These are phyloP conservation scores for Stereocaulon alpinum DNA, from an alignment of 495 filamentous ascomycete species.

Conservation along the genomic window DNA sequence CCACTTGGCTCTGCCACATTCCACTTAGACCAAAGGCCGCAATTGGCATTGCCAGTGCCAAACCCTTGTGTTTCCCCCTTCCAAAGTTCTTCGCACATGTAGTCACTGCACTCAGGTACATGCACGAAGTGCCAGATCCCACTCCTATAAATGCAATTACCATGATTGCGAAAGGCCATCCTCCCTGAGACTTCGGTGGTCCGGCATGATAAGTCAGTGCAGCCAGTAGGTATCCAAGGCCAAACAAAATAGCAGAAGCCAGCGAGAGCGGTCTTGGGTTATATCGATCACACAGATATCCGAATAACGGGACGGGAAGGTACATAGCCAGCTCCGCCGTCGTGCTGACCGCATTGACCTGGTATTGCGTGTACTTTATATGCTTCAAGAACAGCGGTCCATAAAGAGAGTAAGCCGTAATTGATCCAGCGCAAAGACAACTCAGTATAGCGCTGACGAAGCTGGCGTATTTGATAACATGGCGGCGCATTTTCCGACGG, in stretches of 20 bases:
- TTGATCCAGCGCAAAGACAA: slow-evolving; percentile 70
- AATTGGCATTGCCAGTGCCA: slow-evolving; percentile 85
- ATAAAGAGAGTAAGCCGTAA: slow-evolving; percentile 85
- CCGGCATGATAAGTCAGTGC: slow-evolving; percentile 65
- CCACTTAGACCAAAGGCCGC: slow-evolving; percentile 85
- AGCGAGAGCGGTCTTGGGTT: slow-evolving; percentile 66
- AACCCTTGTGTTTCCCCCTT: slow-evolving; percentile 70
- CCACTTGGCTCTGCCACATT: slow-evolving; percentile 90
- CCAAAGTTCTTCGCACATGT: slow-evolving; percentile 98
- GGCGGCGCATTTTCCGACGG: slow-evolving; percentile 39
- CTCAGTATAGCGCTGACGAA: slow-evolving; percentile 52
- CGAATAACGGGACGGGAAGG: slow-evolving; percentile 76
- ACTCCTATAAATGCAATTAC: slow-evolving; percentile 68
- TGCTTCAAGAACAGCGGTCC: slow-evolving; percentile 75
- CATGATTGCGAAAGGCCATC: slow-evolving; percentile 74
- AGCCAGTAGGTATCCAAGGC: slow-evolving; percentile 71
- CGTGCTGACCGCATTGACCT: slow-evolving; percentile 81
- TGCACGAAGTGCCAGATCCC: slow-evolving; percentile 69
- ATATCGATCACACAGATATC: slow-evolving; percentile 80
- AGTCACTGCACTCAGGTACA: slow-evolving; percentile 82
- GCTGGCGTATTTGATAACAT: slow-evolving; percentile 42
- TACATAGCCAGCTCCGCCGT: slow-evolving; percentile 80
- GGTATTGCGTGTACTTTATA: slow-evolving; percentile 77
- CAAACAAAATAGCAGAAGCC: slow-evolving; percentile 62
- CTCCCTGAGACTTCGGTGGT: slow-evolving; percentile 42